Evolutionary conservation across 1,139 yeast genomes (phyloP), one percentile per base, ranked within the genome.

Genomic region (Yamadazyma blattariae): DNA sequence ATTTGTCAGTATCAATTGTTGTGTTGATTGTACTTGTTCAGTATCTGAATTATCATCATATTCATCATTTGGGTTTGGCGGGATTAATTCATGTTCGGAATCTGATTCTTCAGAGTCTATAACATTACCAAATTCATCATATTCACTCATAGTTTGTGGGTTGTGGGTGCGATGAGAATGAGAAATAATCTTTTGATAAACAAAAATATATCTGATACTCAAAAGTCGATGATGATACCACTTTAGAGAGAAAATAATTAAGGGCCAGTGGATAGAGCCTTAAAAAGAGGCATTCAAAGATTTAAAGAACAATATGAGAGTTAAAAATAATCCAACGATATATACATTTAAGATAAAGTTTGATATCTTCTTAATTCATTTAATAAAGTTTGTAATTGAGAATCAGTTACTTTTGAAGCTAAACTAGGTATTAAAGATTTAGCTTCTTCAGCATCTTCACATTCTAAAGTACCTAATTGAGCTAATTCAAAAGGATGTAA

Each of bases 361-460:
- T 70, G 76, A 48, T 70, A 71, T 59, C 85, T 80, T 47, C 89
- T 79, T 54, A 88, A 71, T 64, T 90, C 96, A 50, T 90, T 94
- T 50, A 92, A 71, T 41, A 90, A 74, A 34, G 87, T 81, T 59
- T 89, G 96, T 41, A 92, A 67, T 54, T 90, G 97, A 32, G 85
- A 86, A 48, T 89, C 96, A 6, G 87, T 76, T 32, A 87, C 89
- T 59, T 90, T 90, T 45, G 71, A 75, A 14, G 78, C 73, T 53
- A 92, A 71, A 60, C 95, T 84, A 31, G 99, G 97, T 43, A 92
- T 83, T 53, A 92, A 71, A 19, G 96, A 87, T 61, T 89, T 87
- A 22, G 97, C 97, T 66, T 92, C 99, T 54, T 92, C 98, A 6
- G 96, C 90, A 48, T 92, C 97, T 56, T 92, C 98, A 61, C 97